These are phyloP conservation scores for Phallus indusiatus DNA, from an alignment of 768 basidiomycete genomes.

Conservation along the genomic window DNA sequence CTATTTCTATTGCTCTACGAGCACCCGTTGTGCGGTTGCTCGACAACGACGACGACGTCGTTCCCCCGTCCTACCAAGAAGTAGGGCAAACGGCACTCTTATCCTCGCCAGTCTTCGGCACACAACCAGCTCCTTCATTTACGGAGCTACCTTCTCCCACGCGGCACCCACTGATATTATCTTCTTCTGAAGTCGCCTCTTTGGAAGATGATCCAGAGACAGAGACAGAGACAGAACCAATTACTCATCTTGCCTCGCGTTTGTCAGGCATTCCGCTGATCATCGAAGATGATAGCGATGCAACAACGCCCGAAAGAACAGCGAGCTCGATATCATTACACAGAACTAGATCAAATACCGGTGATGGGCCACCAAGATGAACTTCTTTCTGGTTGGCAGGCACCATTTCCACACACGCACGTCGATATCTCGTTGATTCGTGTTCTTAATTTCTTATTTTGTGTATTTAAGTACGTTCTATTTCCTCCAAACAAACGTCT, in stretches of 20 bases:
- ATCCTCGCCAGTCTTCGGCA: not conserved
- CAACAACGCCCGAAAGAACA: not conserved
- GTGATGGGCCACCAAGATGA: not conserved
- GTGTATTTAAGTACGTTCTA: not conserved
- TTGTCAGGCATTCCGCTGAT: not conserved
- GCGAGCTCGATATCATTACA: not conserved
- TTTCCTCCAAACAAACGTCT: not conserved
- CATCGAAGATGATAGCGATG: not conserved
- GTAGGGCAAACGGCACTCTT: not conserved
- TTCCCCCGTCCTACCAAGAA: conserved; percentile 5
- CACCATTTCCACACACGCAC: not conserved
- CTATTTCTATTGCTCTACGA: not conserved
- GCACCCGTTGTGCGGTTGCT: not conserved
- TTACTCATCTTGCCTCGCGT: not conserved
- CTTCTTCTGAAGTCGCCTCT: not conserved
- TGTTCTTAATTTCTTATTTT: not conserved
- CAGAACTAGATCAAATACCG: not conserved
- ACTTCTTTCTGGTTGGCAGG: not conserved
- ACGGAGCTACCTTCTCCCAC: not conserved
- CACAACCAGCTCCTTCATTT: not conserved
- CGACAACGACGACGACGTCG: not conserved
- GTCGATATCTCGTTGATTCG: not conserved
- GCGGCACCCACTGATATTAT: not conserved
- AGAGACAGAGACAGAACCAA: not conserved
- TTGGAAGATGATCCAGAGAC: not conserved